Percentiles rank a stretch among this genome's conserved stretches.
Evolutionary conservation across 257 asterid genomes (phyloP).

Genomic region (Marsdenia floribunda): DNA sequence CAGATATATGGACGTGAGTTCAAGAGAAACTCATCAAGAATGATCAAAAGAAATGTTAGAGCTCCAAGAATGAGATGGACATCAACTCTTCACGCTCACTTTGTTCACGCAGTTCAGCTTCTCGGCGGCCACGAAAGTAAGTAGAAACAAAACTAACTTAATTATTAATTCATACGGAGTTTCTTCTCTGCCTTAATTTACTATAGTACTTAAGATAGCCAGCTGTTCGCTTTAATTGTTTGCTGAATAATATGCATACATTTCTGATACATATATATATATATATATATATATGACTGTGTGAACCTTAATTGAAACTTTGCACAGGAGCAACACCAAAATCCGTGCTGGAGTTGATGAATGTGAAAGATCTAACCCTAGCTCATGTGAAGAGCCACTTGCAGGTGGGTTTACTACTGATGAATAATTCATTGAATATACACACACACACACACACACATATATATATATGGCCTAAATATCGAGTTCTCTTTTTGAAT

Average conservation of each 20-base stretch:
- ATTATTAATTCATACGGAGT: constrained; percentile 45
- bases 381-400: constrained; percentile 93
- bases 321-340: constrained; percentile 83
- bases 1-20: constrained; percentile 44
- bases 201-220: too few species aligned
- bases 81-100: constrained; percentile 81
- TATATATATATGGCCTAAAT: too few species aligned
- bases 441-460: too few species aligned
- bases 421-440: constrained; percentile 11
- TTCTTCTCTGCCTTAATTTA: constrained; percentile 63
- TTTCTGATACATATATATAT: too few species aligned
- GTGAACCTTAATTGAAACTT: not conserved
- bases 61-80: constrained; percentile 97
- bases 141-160: too few species aligned
- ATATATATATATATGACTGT: not conserved
- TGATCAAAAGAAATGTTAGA: constrained; percentile 41
- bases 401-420: constrained; percentile 45
- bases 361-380: constrained; percentile 90
- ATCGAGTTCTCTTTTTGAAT: constrained; percentile 8
- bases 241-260: too few species aligned
- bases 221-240: constrained; percentile 26
- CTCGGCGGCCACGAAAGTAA: constrained; percentile 90
- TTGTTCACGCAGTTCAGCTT: constrained; percentile 80
- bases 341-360: constrained; percentile 84
- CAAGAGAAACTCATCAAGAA: constrained; percentile 49